These are phyloP conservation scores for Ceratocystis destructans DNA, from an alignment of 2,329 filamentous ascomycete species.

Conservation along the genomic window DNA sequence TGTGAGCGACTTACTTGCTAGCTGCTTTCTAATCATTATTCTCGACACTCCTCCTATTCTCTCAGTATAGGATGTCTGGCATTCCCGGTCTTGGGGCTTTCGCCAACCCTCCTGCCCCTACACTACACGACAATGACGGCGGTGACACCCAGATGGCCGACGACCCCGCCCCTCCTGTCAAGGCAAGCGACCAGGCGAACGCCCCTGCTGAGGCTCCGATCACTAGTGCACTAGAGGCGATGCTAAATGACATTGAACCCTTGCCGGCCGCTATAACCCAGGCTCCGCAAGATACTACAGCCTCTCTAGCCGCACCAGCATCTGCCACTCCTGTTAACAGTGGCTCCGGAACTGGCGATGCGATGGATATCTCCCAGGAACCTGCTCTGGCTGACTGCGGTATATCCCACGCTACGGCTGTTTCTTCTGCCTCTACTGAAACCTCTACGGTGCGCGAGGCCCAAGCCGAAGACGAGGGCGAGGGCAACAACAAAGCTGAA, in stretches of 20 bases:
- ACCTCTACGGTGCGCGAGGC: background rate
- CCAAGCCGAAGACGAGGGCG: background rate
- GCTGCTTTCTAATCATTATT: background rate
- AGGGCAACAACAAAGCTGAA: background rate
- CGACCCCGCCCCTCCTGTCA: background rate
- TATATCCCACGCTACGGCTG: background rate
- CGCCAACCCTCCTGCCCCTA: background rate
- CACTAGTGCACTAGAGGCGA: constrained; percentile 16
- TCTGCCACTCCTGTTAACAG: background rate
- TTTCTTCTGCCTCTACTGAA: background rate
- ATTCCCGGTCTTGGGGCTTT: constrained; percentile 15
- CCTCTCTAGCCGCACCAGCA: background rate
- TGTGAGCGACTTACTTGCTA: background rate
- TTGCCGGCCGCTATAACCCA: constrained; percentile 7
- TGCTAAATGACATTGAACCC: constrained; percentile 16
- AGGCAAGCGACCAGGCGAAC: constrained; percentile 1
- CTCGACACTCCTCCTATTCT: background rate
- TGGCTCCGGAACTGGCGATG: background rate
- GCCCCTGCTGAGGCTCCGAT: constrained; percentile 8
- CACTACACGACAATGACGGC: background rate
- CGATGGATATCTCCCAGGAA: background rate
- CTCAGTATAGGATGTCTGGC: background rate
- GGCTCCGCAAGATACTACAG: constrained; percentile 2
- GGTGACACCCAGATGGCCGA: constrained; percentile 15
- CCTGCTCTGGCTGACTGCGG: background rate